Conservation (phyloP, 202 grass and related monocot genomes). For the Zoysia matrella region DNA sequence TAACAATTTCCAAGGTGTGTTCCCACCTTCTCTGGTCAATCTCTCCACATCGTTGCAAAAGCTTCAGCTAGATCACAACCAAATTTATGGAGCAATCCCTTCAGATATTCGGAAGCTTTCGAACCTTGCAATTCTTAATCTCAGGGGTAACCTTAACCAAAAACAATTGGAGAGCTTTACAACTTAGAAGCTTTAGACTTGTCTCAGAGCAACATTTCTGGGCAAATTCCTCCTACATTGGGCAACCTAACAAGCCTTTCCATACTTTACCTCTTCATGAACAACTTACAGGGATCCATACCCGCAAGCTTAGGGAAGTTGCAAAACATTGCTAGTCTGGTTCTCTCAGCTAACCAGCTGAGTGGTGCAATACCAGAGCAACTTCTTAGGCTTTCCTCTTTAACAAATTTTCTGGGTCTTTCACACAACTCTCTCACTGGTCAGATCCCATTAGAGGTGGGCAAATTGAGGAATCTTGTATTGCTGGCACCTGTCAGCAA, state of each 20-base stretch:
- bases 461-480: slow-evolving; percentile 27
- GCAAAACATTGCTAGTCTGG: slow-evolving; percentile 23
- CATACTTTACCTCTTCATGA: neutral
- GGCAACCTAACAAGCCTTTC: slow-evolving; percentile 38
- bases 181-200: slow-evolving; percentile 7
- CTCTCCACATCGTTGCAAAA: slow-evolving; percentile 17
- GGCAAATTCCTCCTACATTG: slow-evolving; percentile 40
- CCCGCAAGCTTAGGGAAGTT: slow-evolving; percentile 26
- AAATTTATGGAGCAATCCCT: slow-evolving; percentile 13
- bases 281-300: slow-evolving; percentile 35
- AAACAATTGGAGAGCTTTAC: slow-evolving; percentile 20
- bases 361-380: slow-evolving; percentile 11
- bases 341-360: slow-evolving; percentile 29
- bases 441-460: slow-evolving; percentile 15
- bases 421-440: slow-evolving; percentile 35
- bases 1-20: slow-evolving; percentile 40
- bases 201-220: slow-evolving; percentile 29
- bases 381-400: slow-evolving; percentile 26
- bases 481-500: slow-evolving; percentile 22
- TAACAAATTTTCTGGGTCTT: slow-evolving; percentile 14
- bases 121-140: neutral
- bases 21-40: slow-evolving; percentile 6
- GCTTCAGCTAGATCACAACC: neutral
- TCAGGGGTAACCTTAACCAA: slow-evolving; percentile 15
- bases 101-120: slow-evolving; percentile 41